Evolutionary conservation across 164 flowering plant species (phyloP).

Genomic region (Protea cynaroides): DNA sequence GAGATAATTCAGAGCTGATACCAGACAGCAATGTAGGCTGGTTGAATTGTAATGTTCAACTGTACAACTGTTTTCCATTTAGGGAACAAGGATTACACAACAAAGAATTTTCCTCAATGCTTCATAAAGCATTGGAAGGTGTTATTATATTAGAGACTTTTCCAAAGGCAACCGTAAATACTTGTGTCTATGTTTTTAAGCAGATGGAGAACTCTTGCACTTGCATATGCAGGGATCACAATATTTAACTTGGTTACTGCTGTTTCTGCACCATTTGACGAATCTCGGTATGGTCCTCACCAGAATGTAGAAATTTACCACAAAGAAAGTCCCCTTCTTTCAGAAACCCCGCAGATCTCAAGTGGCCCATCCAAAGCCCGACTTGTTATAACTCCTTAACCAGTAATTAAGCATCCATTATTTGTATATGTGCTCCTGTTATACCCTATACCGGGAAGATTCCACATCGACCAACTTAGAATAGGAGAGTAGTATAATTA

Average conservation of each 20-base stretch:
- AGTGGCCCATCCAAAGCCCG: too few relatives aligned
- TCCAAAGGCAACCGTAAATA: constrained; percentile 96
- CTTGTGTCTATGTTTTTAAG: constrained; percentile 34
- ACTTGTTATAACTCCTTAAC: too few relatives aligned
- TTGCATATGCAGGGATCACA: constrained; percentile 96
- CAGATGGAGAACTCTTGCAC: constrained; percentile 40
- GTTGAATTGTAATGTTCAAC: constrained; percentile 83
- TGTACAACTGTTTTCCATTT: constrained; percentile 71
- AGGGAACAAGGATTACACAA: constrained; percentile 59
- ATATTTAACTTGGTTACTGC: constrained; percentile 86
- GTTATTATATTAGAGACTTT: constrained; percentile 80
- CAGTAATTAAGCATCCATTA: too few relatives aligned
- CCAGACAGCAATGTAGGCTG: constrained; percentile 88
- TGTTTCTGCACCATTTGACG: too few relatives aligned
- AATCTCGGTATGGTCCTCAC: too few relatives aligned
- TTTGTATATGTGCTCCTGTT: too few relatives aligned
- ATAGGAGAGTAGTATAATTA: too few relatives aligned
- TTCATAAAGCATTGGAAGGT: constrained; percentile 94
- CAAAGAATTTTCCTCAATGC: constrained; percentile 80
- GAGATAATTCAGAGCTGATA: constrained; percentile 98
- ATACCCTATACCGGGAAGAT: too few relatives aligned
- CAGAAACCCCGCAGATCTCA: too few relatives aligned
- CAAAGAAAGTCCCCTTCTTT: too few relatives aligned
- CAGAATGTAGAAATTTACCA: too few relatives aligned
- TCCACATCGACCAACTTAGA: too few relatives aligned